Evolutionary conservation across 2,329 filamentous ascomycete genomes (phyloP).

Genomic region (Alternaria triticimaculans): DNA sequence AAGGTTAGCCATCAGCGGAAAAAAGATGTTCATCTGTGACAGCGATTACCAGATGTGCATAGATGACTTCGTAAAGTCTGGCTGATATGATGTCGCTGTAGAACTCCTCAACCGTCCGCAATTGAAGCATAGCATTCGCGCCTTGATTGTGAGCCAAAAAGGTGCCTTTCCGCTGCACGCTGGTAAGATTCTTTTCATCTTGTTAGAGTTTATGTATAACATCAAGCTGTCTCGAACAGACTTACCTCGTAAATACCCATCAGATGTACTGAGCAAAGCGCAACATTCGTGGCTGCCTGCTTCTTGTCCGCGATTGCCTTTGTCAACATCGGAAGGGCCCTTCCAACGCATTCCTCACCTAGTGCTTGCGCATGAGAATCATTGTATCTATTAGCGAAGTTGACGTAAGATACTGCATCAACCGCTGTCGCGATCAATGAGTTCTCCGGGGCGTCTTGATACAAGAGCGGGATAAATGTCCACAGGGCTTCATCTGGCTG

Average conservation of each 20-base stretch:
- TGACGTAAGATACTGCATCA: conserved; percentile 37
- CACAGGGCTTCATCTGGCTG: conserved; percentile 33
- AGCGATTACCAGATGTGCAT: conserved; percentile 32
- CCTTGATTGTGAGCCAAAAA: conserved; percentile 38
- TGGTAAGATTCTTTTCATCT: conserved; percentile 30
- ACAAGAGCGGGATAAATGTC: conserved; percentile 37
- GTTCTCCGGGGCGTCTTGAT: conserved; percentile 24
- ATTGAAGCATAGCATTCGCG: conserved; percentile 35
- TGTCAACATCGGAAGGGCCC: conserved; percentile 30
- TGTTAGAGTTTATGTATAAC: not conserved
- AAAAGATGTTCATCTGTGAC: not conserved
- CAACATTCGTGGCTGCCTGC: conserved; percentile 28
- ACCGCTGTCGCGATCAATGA: conserved; percentile 33
- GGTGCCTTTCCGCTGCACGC: conserved; percentile 23
- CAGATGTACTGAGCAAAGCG: conserved; percentile 36
- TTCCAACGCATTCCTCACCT: conserved; percentile 32
- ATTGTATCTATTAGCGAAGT: conserved; percentile 36
- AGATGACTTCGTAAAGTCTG: conserved; percentile 36
- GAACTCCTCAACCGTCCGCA: conserved; percentile 33
- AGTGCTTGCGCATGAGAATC: conserved; percentile 28
- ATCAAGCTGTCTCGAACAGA: not conserved
- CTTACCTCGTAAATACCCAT: conserved; percentile 41
- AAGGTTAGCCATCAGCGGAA: conserved; percentile 15
- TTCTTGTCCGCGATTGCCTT: conserved; percentile 31
- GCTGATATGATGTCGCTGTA: conserved; percentile 34